Base-by-base conservation (phyloP, 139 green algal genomes). In the Desmodesmus armatus region DNA sequence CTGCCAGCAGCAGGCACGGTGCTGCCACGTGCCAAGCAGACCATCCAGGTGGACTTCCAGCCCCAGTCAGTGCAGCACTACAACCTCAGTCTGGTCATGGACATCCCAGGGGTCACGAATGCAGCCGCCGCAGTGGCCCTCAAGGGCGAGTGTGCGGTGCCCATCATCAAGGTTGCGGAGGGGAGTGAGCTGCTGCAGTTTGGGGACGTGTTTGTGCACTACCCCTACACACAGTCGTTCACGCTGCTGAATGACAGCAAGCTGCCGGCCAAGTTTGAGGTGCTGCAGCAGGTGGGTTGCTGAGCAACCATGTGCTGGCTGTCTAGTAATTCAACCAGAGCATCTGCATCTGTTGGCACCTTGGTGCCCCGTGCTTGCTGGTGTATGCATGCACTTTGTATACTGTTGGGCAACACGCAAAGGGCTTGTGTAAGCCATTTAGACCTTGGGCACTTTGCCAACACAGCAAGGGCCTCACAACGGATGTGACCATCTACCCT, bases 211-310 rank as follows among this genome's bases (percentile, higher is more conserved):
- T 96, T 91, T 73, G 67, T 97, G 60, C 87, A 92, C 21, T 78
- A 94, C 77, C 88, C 90, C 0, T 97, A 96, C 93, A 93, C 76
- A 70, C 82, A 43, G 84, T 72, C 33, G 6, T 93, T 94, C 58
- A 87, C 62, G 23, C 72, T 95, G 35, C 40, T 86, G 17, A 97
- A 97, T 73, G 81, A 92, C 33, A 93, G 89, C 71, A 94, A 94
- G 86, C 91, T 97, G 39, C 94, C 94, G 6, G 93, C 91, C 62
- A 95, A 95, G 83, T 96, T 95, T 88, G 90, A 94, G 80, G 86
- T 96, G 27, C 40, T 93, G 69, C 86, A 82, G 3, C 88, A 92
- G 81, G 76, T 85, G 35, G 27, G 63, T 3, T 47, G 21, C 15
- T 27, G 7, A 1, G 21, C n/a, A 67, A 62, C 19, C 17, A 19